phyloP scores from a whole-genome alignment of 2,329 filamentous ascomycete genomes.

The Juglanconis sp. region DNA sequence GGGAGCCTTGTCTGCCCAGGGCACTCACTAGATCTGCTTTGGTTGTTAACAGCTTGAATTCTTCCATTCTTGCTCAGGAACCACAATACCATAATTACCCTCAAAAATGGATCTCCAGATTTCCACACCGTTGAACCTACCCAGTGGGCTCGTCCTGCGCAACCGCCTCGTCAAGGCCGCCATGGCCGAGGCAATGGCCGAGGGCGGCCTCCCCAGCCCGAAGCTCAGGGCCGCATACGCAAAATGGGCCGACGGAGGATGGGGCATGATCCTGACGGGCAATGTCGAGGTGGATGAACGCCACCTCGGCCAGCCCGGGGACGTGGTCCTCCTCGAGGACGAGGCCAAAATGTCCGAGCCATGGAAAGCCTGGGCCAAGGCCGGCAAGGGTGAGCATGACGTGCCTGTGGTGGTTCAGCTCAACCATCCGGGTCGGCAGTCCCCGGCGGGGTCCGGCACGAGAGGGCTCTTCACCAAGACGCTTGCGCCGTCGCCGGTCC shows the following conservation, averaged over 20 bases:
- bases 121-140: slow-evolving; percentile 44
- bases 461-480: slow-evolving; percentile 48
- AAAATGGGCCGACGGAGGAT: slow-evolving; percentile 51
- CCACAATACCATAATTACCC: background rate
- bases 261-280: slow-evolving; percentile 51
- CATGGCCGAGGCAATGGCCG: slow-evolving; percentile 43
- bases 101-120: slow-evolving; percentile 23
- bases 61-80: background rate
- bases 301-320: slow-evolving; percentile 34
- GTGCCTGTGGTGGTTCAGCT: slow-evolving; percentile 59
- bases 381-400: slow-evolving; percentile 48
- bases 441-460: slow-evolving; percentile 21
- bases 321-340: slow-evolving; percentile 32
- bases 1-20: too few relatives aligned
- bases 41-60: too few relatives aligned
- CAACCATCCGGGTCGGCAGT: slow-evolving; percentile 60
- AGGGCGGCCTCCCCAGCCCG: slow-evolving; percentile 39
- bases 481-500: slow-evolving; percentile 40
- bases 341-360: slow-evolving; percentile 27
- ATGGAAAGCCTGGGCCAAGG: slow-evolving; percentile 41
- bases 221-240: slow-evolving; percentile 44
- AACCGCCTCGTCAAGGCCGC: slow-evolving; percentile 54
- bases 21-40: too few relatives aligned
- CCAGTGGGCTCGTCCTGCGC: slow-evolving; percentile 52
- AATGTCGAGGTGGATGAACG: slow-evolving; percentile 42